Percentiles rank a stretch among this genome's conserved stretches.
These are phyloP conservation scores for Prunus campanulata DNA, from an alignment of 306 rosid species.

Conservation along the genomic window DNA sequence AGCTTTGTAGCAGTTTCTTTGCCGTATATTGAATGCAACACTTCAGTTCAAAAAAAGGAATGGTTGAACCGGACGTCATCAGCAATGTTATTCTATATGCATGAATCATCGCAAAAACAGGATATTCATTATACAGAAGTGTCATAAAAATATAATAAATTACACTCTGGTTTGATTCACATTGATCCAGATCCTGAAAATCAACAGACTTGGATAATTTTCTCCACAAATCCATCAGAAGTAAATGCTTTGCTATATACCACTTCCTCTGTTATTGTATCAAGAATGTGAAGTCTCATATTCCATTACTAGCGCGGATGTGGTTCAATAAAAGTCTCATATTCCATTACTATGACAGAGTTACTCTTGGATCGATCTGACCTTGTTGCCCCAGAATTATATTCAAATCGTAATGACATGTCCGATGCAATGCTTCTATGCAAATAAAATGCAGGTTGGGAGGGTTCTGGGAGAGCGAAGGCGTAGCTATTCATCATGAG, in stretches of 20 bases:
- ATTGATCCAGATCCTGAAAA: too few species aligned
- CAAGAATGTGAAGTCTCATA: background rate
- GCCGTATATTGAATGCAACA: too few species aligned
- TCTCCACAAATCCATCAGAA: too few species aligned
- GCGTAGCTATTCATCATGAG: conserved; percentile 1
- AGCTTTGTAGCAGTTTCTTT: too few species aligned
- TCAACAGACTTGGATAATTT: too few species aligned
- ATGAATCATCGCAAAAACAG: too few species aligned
- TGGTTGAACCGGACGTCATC: conserved; percentile 63
- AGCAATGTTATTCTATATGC: conserved; percentile 7
- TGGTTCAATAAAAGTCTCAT: background rate
- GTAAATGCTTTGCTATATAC: too few species aligned
- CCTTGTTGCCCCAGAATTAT: background rate
- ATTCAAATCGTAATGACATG: background rate
- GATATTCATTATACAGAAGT: too few species aligned
- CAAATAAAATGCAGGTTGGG: conserved; percentile 1
- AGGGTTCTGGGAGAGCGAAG: background rate
- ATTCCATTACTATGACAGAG: background rate
- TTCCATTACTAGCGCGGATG: background rate
- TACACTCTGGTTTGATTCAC: too few species aligned
- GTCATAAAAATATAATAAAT: too few species aligned
- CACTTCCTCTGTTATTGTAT: too few species aligned
- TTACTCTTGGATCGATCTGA: background rate
- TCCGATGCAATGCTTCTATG: background rate
- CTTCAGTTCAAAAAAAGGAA: conserved; percentile 35